Percentiles rank a stretch among this genome's conserved stretches.
These are phyloP conservation scores for Lentinus tigrinus DNA, from an alignment of 768 basidiomycete genomes.

Conservation along the genomic window DNA sequence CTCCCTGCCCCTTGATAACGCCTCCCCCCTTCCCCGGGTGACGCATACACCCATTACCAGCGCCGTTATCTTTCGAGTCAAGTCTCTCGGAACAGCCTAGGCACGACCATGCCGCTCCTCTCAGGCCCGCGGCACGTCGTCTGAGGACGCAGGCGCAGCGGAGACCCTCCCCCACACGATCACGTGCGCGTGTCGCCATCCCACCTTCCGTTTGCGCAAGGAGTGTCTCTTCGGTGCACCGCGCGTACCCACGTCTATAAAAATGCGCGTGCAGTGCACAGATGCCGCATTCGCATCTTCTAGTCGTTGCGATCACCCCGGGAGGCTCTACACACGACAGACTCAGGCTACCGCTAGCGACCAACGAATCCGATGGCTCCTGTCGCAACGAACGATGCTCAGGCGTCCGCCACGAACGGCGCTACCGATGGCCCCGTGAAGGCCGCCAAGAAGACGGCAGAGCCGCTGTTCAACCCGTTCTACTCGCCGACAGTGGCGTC, in stretches of 20 bases:
- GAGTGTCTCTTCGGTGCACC: slow-evolving; percentile 1
- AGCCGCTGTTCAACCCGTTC: slow-evolving; percentile 55
- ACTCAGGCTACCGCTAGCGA: background rate
- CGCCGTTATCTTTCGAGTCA: slow-evolving; percentile 4
- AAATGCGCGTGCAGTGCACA: background rate
- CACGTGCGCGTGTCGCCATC: slow-evolving; percentile 33
- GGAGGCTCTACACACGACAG: too few species aligned
- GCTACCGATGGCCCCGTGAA: slow-evolving; percentile 29
- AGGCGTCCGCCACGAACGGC: slow-evolving; percentile 16
- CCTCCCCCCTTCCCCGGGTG: background rate
- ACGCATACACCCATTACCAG: background rate
- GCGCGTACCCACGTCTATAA: slow-evolving; percentile 8
- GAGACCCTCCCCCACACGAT: slow-evolving; percentile 5
- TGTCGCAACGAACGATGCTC: slow-evolving; percentile 41
- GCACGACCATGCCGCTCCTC: background rate
- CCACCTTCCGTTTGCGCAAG: slow-evolving; percentile 25
- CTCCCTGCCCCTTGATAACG: slow-evolving; percentile 3
- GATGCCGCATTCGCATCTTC: slow-evolving; percentile 2
- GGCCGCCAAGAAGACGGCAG: slow-evolving; percentile 13
- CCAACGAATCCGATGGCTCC: slow-evolving; percentile 42
- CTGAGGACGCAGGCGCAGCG: background rate
- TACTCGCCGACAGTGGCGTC: slow-evolving; percentile 58
- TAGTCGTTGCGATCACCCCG: background rate
- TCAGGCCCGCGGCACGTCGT: background rate
- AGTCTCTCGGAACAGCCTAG: background rate